Evolutionary conservation across 2,329 filamentous ascomycete genomes (phyloP), one percentile per base, ranked within the genome.

Genomic region (Fusarium pseudoanthophilum): DNA sequence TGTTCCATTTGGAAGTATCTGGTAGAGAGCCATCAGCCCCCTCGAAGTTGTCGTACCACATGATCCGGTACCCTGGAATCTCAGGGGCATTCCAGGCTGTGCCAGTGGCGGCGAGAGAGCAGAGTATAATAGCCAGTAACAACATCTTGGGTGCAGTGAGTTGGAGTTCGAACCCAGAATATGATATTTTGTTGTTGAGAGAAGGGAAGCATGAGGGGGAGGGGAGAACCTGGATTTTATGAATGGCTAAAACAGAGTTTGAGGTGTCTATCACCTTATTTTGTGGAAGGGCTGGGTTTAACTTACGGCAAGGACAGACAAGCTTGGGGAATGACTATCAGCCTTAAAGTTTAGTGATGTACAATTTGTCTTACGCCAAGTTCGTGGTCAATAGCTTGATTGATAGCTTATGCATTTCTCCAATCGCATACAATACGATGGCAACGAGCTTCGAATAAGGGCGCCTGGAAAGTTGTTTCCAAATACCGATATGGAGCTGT

Each of bases 21-120:
- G 84, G 83, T 11, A 77, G 60, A 16, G 75, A 64, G 14, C 84
- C 85, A 7, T 78, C 73, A 5, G 78, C 30, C 11, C 85, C 85
- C 14, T 75, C 45, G 69, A 88, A 88, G 10, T 71, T 80, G 46
- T 87, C 86, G 43, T 81, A 73, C 85, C 85, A 88, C 58, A 84
- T 61, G 3, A 81, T 71, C 20, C 73, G 81, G 76, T 81, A 84
- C 46, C 85, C 85, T 10, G 14, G 60, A 63, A 0, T 28, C 15
- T 40, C 6, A 2, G 85, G 86, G 2, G 82, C 73, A 10, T 30
- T 20, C 45, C 45, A 24, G 46, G 71, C 58, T 67, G 5, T 37
- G 37, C 66, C 18, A 58, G 24, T n/a, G 11, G 7, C 11, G 16
- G 28, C 32, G 4, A 67, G 24, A n/a, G 39, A 9, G 45, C 15